These are phyloP conservation scores for Pythium folliculosum DNA, from an alignment of 352 stramenopile genomes.

Conservation along the genomic window DNA sequence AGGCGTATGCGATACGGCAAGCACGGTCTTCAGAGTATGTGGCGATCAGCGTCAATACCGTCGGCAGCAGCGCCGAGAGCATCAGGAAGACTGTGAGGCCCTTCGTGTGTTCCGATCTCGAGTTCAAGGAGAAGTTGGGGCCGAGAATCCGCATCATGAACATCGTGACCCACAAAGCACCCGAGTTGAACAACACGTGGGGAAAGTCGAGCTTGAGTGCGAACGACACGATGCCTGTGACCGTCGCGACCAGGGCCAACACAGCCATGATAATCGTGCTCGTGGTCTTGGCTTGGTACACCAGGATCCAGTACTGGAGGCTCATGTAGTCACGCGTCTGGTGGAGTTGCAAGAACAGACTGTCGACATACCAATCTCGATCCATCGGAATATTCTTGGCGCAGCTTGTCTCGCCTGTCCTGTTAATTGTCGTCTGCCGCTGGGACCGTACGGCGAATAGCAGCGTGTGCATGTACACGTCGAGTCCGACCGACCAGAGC, in stretches of 20 bases:
- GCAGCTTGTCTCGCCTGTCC: constrained; percentile 43
- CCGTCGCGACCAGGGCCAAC: constrained; percentile 55
- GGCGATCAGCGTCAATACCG: constrained; percentile 61
- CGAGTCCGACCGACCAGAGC: constrained; percentile 61
- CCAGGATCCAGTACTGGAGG: constrained; percentile 56
- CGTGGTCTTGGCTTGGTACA: constrained; percentile 65
- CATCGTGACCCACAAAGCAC: constrained; percentile 61
- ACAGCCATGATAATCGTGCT: constrained; percentile 69
- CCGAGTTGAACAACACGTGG: constrained; percentile 59
- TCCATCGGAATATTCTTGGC: constrained; percentile 41
- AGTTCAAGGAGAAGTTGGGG: constrained; percentile 57
- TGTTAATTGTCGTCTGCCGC: constrained; percentile 40
- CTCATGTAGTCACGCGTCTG: constrained; percentile 40
- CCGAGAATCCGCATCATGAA: constrained; percentile 46
- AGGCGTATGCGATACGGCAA: constrained; percentile 67
- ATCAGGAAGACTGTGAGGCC: constrained; percentile 63
- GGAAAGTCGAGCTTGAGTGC: constrained; percentile 80
- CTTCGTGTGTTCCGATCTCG: constrained; percentile 38
- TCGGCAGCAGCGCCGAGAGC: constrained; percentile 64
- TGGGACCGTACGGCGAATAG: constrained; percentile 47
- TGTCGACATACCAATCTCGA: constrained; percentile 49
- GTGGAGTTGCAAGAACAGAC: constrained; percentile 35
- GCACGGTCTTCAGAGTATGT: constrained; percentile 80
- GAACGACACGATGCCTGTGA: constrained; percentile 68
- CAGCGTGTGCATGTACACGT: constrained; percentile 66